Conservation (phyloP, 805 yeast genomes). For the Wickerhamia fluorescens region DNA sequence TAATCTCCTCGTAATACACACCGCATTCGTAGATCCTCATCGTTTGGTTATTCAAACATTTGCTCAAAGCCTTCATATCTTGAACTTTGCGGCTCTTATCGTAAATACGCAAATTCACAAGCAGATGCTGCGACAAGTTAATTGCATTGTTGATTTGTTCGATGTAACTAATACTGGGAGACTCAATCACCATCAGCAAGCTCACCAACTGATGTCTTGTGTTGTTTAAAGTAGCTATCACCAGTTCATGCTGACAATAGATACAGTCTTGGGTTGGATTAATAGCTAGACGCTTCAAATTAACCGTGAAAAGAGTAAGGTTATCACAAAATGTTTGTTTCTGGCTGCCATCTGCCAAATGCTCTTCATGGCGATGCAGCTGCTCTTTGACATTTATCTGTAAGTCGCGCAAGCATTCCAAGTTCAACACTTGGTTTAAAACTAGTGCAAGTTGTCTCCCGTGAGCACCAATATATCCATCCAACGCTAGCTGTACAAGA, state of each 20-base stretch:
- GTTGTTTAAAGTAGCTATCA: conserved; percentile 3
- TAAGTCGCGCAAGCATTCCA: conserved; percentile 8
- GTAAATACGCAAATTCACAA: conserved; percentile 7
- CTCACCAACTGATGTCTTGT: conserved; percentile 6
- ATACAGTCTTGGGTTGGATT: conserved; percentile 17
- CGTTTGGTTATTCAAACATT: conserved; percentile 5
- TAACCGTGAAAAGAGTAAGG: conserved; percentile 6
- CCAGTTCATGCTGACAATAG: conserved; percentile 11
- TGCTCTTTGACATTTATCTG: conserved; percentile 13
- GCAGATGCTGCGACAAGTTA: conserved; percentile 6
- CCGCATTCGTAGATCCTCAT: conserved; percentile 10
- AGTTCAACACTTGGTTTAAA: conserved; percentile 9
- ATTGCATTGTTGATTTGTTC: conserved; percentile 6
- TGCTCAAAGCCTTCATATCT: conserved; percentile 10
- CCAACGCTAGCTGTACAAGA: conserved; percentile 11
- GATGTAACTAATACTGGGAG: conserved; percentile 6
- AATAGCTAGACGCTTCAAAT: conserved; percentile 5
- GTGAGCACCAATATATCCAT: conserved; percentile 16
- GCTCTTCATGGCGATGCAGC: conserved; percentile 14
- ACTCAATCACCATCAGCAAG: conserved; percentile 10
- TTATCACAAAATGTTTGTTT: conserved; percentile 7
- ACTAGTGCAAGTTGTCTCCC: too few species aligned
- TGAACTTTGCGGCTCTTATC: conserved; percentile 12
- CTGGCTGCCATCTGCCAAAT: conserved; percentile 7
- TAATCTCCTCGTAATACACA: conserved; percentile 4